Conservation (phyloP, 345 rosid genomes). For the Leavenworthia alabamica region DNA sequence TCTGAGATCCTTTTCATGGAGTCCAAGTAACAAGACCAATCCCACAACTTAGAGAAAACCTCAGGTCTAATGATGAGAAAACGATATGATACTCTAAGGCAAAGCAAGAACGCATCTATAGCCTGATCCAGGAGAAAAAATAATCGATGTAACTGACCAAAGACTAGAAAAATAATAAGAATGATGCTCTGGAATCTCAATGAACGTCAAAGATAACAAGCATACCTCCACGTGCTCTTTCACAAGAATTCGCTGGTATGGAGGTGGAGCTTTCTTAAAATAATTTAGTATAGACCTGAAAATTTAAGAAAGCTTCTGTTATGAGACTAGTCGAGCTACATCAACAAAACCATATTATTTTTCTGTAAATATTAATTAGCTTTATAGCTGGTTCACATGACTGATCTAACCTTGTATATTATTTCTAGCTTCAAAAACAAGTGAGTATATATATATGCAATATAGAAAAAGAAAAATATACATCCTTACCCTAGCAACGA, state of each 20-base stretch:
- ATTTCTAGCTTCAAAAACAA: not conserved
- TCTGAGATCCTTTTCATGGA: slow-evolving; percentile 34
- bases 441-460: not conserved
- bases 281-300: slow-evolving; percentile 64
- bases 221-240: slow-evolving; percentile 44
- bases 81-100: slow-evolving; percentile 59
- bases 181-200: not conserved
- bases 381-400: not conserved
- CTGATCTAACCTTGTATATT: not conserved
- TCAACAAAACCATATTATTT: not conserved
- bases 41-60: slow-evolving; percentile 67
- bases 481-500: slow-evolving; percentile 55
- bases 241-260: slow-evolving; percentile 56
- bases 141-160: not conserved
- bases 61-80: slow-evolving; percentile 51
- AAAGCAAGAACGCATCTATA: slow-evolving; percentile 33
- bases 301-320: not conserved
- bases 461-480: not conserved
- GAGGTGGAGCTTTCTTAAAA: slow-evolving; percentile 75
- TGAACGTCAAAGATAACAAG: slow-evolving; percentile 10
- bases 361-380: not conserved
- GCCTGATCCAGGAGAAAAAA: slow-evolving; percentile 37
- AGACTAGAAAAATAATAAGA: not conserved
- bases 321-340: not conserved
- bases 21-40: slow-evolving; percentile 84